A percentile compares a stretch with the other conserved stretches of the same genome.
These are phyloP conservation scores for Ophiostoma himal-ulmi DNA, from an alignment of 2,329 filamentous ascomycete species.

Conservation along the genomic window DNA sequence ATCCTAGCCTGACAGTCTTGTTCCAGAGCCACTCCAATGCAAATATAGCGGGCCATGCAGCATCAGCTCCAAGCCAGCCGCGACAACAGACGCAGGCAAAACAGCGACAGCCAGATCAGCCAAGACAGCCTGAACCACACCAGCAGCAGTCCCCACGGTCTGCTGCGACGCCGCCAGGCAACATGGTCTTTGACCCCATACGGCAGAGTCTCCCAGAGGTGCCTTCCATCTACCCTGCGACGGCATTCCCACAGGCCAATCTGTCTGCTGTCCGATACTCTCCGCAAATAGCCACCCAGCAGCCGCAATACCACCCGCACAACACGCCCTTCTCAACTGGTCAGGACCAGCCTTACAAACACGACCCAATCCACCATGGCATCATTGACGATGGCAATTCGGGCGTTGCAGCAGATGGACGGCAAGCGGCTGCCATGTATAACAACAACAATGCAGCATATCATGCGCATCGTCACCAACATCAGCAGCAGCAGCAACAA, in stretches of 20 bases:
- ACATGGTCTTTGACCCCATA: constrained; percentile 57
- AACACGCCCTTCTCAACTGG: neutral
- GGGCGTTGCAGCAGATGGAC: neutral
- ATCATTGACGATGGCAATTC: neutral
- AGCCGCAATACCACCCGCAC: neutral
- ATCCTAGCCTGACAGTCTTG: constrained; percentile 74
- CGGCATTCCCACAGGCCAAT: constrained; percentile 44
- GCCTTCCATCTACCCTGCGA: constrained; percentile 43
- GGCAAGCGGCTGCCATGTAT: neutral
- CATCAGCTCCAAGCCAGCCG: neutral
- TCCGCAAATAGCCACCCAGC: constrained; percentile 25
- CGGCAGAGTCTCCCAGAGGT: constrained; percentile 49
- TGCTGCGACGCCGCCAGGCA: constrained; percentile 48
- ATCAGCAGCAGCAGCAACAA: constrained; percentile 19
- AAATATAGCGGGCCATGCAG: neutral
- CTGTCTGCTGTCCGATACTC: constrained; percentile 45
- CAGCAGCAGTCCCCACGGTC: constrained; percentile 32
- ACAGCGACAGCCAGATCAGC: constrained; percentile 18
- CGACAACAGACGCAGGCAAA: neutral
- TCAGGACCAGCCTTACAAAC: neutral
- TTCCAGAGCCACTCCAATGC: constrained; percentile 54
- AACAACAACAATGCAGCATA: neutral
- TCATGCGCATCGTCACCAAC: constrained; percentile 19
- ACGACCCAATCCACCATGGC: neutral
- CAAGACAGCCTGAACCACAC: constrained; percentile 9